Evolutionary conservation across 2,329 filamentous ascomycete genomes (phyloP).

Genomic region (Microsporum audouinii): DNA sequence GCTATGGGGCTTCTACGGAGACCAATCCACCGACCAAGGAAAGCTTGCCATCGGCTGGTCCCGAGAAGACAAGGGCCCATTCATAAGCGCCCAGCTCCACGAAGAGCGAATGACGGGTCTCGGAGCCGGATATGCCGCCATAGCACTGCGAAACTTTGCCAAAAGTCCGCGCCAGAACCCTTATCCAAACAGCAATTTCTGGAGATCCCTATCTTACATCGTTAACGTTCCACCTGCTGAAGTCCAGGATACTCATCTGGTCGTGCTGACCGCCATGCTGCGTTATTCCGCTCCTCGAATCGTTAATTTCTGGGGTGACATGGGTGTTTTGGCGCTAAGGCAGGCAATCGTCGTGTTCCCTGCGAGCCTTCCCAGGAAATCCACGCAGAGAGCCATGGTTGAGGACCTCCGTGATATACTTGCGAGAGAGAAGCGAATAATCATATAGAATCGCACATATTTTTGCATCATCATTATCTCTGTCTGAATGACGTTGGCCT

Average conservation of each 20-base stretch:
- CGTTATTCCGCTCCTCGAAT: constrained; percentile 64
- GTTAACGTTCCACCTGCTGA: constrained; percentile 59
- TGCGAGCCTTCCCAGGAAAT: constrained; percentile 23
- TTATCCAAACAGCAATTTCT: constrained; percentile 70
- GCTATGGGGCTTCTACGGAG: constrained; percentile 71
- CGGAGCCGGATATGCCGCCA: constrained; percentile 69
- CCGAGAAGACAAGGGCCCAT: constrained; percentile 44
- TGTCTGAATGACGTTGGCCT: no score
- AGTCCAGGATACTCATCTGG: constrained; percentile 61
- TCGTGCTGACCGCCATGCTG: constrained; percentile 60
- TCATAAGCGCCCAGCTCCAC: constrained; percentile 60
- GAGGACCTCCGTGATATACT: constrained; percentile 30
- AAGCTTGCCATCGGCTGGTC: constrained; percentile 62
- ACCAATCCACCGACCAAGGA: constrained; percentile 59
- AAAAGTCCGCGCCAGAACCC: constrained; percentile 58
- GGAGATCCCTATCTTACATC: constrained; percentile 64
- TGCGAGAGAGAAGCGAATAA: constrained; percentile 27
- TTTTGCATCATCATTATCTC: no score
- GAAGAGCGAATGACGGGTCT: constrained; percentile 73
- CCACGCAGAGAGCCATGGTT: constrained; percentile 29
- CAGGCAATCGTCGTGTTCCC: constrained; percentile 66
- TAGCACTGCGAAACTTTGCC: constrained; percentile 72
- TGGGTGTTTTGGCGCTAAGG: constrained; percentile 59
- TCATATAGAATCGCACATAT: constrained; percentile 19
- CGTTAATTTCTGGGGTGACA: constrained; percentile 66